Base-by-base conservation (phyloP, 805 yeast species). In the Wickerhamiella azymoides region DNA sequence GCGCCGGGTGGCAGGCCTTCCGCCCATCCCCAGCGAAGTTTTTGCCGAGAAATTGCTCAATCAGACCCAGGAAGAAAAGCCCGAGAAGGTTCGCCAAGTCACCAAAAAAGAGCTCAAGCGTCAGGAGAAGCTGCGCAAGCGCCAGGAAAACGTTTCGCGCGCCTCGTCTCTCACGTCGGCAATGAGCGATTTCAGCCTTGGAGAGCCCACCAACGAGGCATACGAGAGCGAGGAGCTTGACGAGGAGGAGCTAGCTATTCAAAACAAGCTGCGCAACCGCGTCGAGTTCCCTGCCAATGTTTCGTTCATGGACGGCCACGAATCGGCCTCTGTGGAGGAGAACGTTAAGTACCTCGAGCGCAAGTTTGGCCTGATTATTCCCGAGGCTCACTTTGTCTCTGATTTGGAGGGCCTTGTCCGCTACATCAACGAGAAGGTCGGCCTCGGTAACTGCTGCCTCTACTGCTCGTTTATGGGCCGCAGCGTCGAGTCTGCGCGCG, bases 401-500 rank as follows among this genome's bases (percentile, higher is more conserved):
- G 84, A 88, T 59, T 65, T 74, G 41, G 70, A 67, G 35, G 97
- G 96, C 0, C 68, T 92, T 36, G 62, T 92, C n/a, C 60, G 65
- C 1, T 84, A 83, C 57, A 63, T 92, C 49, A 84, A 82, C 37
- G 92, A 85, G 52, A 79, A 81, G 54, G 76, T 89, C 46, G 82
- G 88, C 9, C 70, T 79, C 38, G 96, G 96, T 35, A 79, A 84
- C 53, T 74, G 80, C 52, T 92, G 98, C 61, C 63, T 89, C 40
- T 73, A 76, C 45, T 92, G 99, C 61, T 69, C 70, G 27, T 92
- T 79, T 59, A 81, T 83, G 62, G 97, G 97, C n/a, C 73, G 75
- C 50, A 76, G 77, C 45, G 59, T 89, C 26, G 93, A 84, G 57
- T 82, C 94, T 49, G 86, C 84, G 10, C 78, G 95, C 54, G 92